Evolutionary conservation across 1,139 yeast species (phyloP).

Genomic region (Saccharomycopsis phalli): DNA sequence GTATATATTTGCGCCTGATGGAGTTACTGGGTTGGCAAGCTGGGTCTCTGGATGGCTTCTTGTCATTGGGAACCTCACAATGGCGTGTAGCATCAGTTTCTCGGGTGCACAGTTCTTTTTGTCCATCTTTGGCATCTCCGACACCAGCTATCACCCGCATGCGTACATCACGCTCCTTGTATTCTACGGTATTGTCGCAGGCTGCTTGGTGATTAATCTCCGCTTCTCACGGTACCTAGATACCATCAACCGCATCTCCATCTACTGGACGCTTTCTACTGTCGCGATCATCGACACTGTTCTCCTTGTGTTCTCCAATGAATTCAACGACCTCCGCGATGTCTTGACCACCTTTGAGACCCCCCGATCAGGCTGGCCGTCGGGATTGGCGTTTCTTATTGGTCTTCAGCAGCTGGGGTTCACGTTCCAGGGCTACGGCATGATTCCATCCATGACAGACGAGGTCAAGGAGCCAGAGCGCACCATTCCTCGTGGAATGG

Average conservation of each 20-base stretch:
- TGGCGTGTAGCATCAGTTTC: constrained; percentile 62
- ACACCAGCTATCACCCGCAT: constrained; percentile 50
- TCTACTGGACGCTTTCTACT: constrained; percentile 65
- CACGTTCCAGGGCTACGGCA: constrained; percentile 75
- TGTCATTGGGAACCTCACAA: constrained; percentile 67
- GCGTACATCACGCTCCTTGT: constrained; percentile 46
- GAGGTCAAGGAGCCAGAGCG: constrained; percentile 71
- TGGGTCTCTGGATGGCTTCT: constrained; percentile 49
- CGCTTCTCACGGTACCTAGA: constrained; percentile 53
- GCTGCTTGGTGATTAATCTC: constrained; percentile 56
- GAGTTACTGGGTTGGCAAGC: constrained; percentile 54
- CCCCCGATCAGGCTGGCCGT: constrained; percentile 65
- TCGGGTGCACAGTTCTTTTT: constrained; percentile 68
- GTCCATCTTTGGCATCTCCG: constrained; percentile 53
- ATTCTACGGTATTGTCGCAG: constrained; percentile 44
- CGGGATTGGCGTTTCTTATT: constrained; percentile 54
- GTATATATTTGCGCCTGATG: constrained; percentile 50
- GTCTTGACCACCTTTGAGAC: constrained; percentile 66
- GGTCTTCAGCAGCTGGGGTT: constrained; percentile 75
- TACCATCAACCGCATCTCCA: constrained; percentile 54
- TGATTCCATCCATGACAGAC: constrained; percentile 74
- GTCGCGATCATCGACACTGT: constrained; percentile 60
- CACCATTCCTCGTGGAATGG: constrained; percentile 71
- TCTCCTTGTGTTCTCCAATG: constrained; percentile 49
- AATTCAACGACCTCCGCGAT: constrained; percentile 49